Conservation (phyloP, 805 yeast species). For the Hanseniaspora nectarophila region DNA sequence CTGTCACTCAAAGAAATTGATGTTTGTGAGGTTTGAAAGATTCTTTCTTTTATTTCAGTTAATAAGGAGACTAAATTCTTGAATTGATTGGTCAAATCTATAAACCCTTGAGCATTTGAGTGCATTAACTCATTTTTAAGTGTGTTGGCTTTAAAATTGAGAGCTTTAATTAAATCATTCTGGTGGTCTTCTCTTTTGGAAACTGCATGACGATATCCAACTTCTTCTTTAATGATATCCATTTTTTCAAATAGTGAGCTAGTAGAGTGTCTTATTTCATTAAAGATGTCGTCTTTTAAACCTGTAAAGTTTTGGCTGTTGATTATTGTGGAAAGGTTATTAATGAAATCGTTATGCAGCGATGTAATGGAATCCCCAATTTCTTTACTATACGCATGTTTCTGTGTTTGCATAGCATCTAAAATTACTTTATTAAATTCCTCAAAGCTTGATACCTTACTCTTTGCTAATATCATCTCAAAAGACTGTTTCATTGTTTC, state of each 20-base stretch:
- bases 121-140: neutral
- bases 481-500: neutral
- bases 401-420: neutral
- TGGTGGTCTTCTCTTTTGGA: neutral
- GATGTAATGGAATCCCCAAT: neutral
- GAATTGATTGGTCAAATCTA: conserved; percentile 22
- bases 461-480: neutral
- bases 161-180: neutral
- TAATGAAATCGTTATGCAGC: too few species aligned
- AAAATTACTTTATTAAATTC: neutral
- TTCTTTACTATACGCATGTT: neutral
- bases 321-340: too few species aligned
- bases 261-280: neutral
- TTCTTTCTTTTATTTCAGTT: conserved; percentile 14
- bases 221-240: neutral
- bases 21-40: conserved; percentile 6
- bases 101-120: neutral
- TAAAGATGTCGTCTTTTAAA: neutral
- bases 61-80: conserved; percentile 18
- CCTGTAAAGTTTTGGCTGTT: neutral
- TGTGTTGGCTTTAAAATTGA: neutral
- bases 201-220: neutral
- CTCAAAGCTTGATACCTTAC: neutral
- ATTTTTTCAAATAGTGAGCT: neutral
- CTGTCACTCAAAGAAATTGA: neutral